Percentiles rank a stretch among this genome's conserved stretches.
These are phyloP conservation scores for Chondrus crispus DNA, from an alignment of 23 red algal species.

Conservation along the genomic window DNA sequence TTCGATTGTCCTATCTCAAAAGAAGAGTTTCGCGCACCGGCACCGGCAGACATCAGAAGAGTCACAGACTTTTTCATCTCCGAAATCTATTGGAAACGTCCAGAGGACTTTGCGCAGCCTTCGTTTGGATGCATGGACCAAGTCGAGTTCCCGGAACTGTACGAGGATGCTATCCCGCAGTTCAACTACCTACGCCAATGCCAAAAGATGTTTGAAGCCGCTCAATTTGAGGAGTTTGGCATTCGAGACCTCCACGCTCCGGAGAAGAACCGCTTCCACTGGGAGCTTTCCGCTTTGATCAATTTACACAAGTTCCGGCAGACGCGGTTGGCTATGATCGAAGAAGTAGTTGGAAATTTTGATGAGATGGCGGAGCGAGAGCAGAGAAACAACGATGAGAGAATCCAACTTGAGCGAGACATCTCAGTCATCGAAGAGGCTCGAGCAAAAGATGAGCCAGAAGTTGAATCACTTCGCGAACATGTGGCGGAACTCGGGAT, in stretches of 20 bases:
- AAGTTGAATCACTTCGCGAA: constrained; percentile 52
- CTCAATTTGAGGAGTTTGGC: constrained; percentile 70
- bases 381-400: constrained; percentile 17
- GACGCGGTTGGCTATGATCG: constrained; percentile 61
- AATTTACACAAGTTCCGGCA: constrained; percentile 93
- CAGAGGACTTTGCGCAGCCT: constrained; percentile 52
- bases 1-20: constrained; percentile 45
- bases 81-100: constrained; percentile 36
- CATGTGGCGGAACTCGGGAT: constrained; percentile 46
- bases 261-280: constrained; percentile 63
- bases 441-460: constrained; percentile 54
- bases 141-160: constrained; percentile 44
- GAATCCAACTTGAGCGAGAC: constrained; percentile 39
- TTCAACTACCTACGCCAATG: constrained; percentile 25
- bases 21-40: constrained; percentile 15
- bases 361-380: constrained; percentile 64
- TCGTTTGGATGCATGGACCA: constrained; percentile 34
- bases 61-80: constrained; percentile 52
- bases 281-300: constrained; percentile 79
- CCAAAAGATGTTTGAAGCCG: constrained; percentile 53
- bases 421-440: constrained; percentile 43
- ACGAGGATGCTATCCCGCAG: constrained; percentile 23
- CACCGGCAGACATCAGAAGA: constrained; percentile 5
- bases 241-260: constrained; percentile 80
- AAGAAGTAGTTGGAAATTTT: constrained; percentile 53